Base-by-base conservation (phyloP, 1,284 basidiomycete genomes). In the Somion occarium region DNA sequence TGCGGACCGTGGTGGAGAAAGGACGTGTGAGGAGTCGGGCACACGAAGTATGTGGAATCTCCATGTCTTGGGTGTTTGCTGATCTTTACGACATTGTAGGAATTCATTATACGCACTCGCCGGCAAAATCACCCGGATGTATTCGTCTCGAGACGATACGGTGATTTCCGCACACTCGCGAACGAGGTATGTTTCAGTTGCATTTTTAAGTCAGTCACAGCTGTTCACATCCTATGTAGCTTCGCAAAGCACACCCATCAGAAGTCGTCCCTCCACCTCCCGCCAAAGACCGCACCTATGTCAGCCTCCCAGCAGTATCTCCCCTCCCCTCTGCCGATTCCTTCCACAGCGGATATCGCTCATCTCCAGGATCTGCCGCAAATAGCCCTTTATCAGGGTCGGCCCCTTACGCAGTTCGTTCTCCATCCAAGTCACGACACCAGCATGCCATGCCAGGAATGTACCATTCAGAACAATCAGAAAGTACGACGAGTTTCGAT, bases 91-190 rank as follows among this genome's bases (percentile, higher is more conserved):
- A 5, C 13, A 4, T 39, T 3, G 44, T 61, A 94, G 89, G 96
- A 98, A 75, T 99, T 99, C 66, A 84, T 99, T 61, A 85, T 99
- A 34, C 83, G 92, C 25, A 99, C 96, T 0, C 79, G 86, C 12
- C 76, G 92, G 27, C 78, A 83, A 2, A 78, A 82, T 11, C 78
- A 79, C 54, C 75, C 75, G 1, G 93, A 97, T 58, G 79, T 93
- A 3, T 94, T 83, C 64, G 96, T 98, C 2, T 91, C 93, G 1
- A 80, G 97, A 53, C 78, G 97, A 56, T 96, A 99, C 64, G 95
- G 96, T 12, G 96, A 99, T 65, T 98, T 99, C 68, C 86, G 77
- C 61, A 88, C 92, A 2, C 76, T 98, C 18, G 84, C 87, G 1
- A 80, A 86, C 49, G 91, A 95, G 73, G 92, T 90, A 56, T 24